These are phyloP conservation scores for Fraxinus dipetala DNA, from an alignment of 305 asterid species.

Conservation along the genomic window DNA sequence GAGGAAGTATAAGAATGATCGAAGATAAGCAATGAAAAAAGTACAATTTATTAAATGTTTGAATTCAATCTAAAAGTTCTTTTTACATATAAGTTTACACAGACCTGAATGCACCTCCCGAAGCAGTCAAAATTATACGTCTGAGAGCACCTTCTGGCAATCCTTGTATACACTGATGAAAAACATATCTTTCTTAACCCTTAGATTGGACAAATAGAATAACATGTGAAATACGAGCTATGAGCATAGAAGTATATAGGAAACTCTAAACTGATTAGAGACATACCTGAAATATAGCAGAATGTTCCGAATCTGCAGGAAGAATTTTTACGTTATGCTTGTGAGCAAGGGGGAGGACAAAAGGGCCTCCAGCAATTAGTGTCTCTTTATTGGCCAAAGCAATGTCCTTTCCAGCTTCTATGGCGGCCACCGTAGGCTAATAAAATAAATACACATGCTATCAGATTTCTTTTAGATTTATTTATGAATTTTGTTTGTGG, in stretches of 20 bases:
- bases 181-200: conserved; percentile 18
- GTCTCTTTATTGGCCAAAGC: conserved; percentile 98
- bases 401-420: conserved; percentile 95
- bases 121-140: conserved; percentile 91
- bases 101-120: conserved; percentile 96
- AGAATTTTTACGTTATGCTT: conserved; percentile 96
- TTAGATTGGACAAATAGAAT: not conserved
- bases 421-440: conserved; percentile 97
- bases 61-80: not conserved
- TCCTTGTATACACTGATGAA: conserved; percentile 90
- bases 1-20: not conserved
- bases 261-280: not conserved
- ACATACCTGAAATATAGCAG: conserved; percentile 91
- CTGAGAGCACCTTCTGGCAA: conserved; percentile 94
- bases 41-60: not conserved
- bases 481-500: not conserved
- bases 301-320: conserved; percentile 99
- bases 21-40: not conserved
- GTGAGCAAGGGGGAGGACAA: conserved; percentile 92
- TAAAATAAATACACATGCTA: not conserved
- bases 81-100: not conserved
- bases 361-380: conserved; percentile 94
- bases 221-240: not conserved
- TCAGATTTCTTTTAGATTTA: conserved; percentile 5
- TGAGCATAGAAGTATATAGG: not conserved